Evolutionary conservation across 2,329 filamentous ascomycete genomes (phyloP), one percentile per base, ranked within the genome.

Genomic region (Periconia digitata): DNA sequence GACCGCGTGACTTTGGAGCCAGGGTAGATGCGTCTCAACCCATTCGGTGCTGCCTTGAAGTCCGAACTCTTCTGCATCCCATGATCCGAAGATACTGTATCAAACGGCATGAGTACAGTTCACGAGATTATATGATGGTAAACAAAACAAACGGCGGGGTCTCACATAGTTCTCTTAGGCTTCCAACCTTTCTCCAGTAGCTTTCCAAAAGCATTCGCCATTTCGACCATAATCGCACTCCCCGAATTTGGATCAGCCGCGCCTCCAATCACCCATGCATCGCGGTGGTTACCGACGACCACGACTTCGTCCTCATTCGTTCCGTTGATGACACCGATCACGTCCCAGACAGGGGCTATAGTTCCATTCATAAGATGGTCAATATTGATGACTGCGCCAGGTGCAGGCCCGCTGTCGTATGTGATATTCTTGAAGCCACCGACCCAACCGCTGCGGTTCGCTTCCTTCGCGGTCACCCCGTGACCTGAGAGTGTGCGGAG

Each of bases 321-420:
- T 53, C 80, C 83, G 54, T 84, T 84, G 63, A 89, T 83, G 15
- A 89, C 74, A 13, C 82, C 80, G 47, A 80, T 84, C 27, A 81
- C 79, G 67, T 89, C 84, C 90, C 90, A 95, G 37, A 91, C 73
- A 6, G 89, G 88, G 0, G 87, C 92, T 0, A 81, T 92, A 20
- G 83, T 83, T 63, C 92, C 92, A 39, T 89, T 82, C 70, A 92
- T 88, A 63, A 89, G 76, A 61, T 90, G 94, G 63, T 51, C 40
- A 6, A 62, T 51, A 20, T 55, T 49, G 4, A 62, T 36, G n/a
- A 49, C 17, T 1, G 51, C 58, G 83, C 78, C 17, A 92, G 77
- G 60, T 1, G 85, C 82, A 51, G 40, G 66, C 40, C 52, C 69
- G 15, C 58, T 66, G 21, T 61, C 60, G 47, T 71, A 71, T 1